Evolutionary conservation across 1,139 yeast species (phyloP).

Genomic region (Groenewaldozyma auringiensis): DNA sequence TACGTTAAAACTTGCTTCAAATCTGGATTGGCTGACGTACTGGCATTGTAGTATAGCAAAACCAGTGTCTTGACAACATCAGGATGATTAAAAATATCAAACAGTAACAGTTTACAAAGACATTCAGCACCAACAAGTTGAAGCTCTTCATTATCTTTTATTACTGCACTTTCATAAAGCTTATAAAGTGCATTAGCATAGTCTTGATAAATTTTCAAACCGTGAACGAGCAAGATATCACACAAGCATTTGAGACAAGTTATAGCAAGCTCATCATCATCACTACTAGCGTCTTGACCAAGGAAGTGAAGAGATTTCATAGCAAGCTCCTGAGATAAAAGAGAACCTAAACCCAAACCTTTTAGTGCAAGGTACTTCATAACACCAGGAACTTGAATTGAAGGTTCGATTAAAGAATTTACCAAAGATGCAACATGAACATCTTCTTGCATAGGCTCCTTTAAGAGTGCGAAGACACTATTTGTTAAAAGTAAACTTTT

Average conservation of each 20-base stretch:
- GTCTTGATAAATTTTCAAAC: slow-evolving; percentile 55
- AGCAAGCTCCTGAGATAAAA: slow-evolving; percentile 59
- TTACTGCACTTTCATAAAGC: slow-evolving; percentile 57
- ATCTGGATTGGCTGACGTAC: slow-evolving; percentile 53
- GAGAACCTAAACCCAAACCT: slow-evolving; percentile 73
- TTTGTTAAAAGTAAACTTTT: slow-evolving; percentile 67
- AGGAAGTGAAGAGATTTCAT: slow-evolving; percentile 18
- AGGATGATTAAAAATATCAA: slow-evolving; percentile 64
- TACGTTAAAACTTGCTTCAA: slow-evolving; percentile 77
- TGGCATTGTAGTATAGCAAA: slow-evolving; percentile 67
- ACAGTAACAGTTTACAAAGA: slow-evolving; percentile 69
- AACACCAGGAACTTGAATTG: slow-evolving; percentile 56
- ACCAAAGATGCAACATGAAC: slow-evolving; percentile 64
- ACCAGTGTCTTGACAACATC: slow-evolving; percentile 67
- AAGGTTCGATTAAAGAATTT: slow-evolving; percentile 75
- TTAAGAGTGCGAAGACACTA: slow-evolving; percentile 60
- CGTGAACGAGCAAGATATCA: slow-evolving; percentile 74
- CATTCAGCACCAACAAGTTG: slow-evolving; percentile 87
- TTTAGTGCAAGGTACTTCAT: slow-evolving; percentile 62
- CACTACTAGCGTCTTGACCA: slow-evolving; percentile 35
- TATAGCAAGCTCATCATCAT: slow-evolving; percentile 53
- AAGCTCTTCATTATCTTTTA: slow-evolving; percentile 45
- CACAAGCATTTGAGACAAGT: slow-evolving; percentile 63
- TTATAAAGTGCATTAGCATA: slow-evolving; percentile 60
- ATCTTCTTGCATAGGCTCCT: slow-evolving; percentile 58